These are phyloP conservation scores for Cornus suecica DNA, from an alignment of 148 eudicot species.

Conservation along the genomic window DNA sequence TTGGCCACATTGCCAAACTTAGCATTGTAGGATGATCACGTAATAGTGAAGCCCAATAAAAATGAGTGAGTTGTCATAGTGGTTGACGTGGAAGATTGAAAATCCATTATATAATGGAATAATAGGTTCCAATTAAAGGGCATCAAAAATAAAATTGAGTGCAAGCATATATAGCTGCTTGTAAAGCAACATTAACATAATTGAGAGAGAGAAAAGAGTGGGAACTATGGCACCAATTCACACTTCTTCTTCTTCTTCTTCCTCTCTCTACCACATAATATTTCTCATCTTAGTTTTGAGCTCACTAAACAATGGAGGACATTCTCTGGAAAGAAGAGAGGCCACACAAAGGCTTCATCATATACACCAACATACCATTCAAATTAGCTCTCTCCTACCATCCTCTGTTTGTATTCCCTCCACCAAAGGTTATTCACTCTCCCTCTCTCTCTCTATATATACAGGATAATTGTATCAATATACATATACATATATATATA, in stretches of 20 bases:
- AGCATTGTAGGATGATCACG: not conserved
- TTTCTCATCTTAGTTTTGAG: conserved; percentile 5
- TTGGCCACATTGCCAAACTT: not conserved
- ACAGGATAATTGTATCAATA: conserved; percentile 2
- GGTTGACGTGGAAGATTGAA: conserved; percentile 8
- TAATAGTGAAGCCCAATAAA: not conserved
- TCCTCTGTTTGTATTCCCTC: conserved; percentile 25
- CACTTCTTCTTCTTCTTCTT: not conserved
- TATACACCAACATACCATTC: conserved; percentile 22
- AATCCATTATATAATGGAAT: not conserved
- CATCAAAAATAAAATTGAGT: not conserved
- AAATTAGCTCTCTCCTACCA: conserved; percentile 33
- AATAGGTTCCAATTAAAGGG: not conserved
- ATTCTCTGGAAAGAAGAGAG: conserved; percentile 15
- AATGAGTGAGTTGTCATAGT: not conserved
- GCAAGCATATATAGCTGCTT: no score
- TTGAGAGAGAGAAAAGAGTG: not conserved
- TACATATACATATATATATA: not conserved
- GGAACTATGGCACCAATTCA: not conserved
- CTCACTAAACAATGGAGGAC: conserved; percentile 4
- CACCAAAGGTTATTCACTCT: conserved; percentile 8
- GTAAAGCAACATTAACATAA: not conserved
- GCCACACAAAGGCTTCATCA: not conserved
- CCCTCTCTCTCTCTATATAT: conserved; percentile 5
- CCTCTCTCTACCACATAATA: not conserved